These are phyloP conservation scores for Schizosaccharomyces japonicus DNA, from an alignment of 805 yeast genomes.

Conservation along the genomic window DNA sequence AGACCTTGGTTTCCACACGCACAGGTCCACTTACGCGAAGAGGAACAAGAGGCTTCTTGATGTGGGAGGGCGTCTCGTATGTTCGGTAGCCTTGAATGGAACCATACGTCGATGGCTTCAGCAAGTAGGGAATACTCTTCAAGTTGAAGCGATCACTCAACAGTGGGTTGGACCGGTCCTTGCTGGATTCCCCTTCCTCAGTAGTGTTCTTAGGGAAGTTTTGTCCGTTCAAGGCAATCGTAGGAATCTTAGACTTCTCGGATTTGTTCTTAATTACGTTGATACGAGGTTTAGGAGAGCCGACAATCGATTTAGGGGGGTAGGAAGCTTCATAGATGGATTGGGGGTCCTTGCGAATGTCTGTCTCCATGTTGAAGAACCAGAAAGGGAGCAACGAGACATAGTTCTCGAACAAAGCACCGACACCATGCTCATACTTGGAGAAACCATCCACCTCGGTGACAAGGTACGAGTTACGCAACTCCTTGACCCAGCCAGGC, in stretches of 20 bases:
- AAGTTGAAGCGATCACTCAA: constrained; percentile 9
- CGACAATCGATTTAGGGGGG: background rate
- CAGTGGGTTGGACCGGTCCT: constrained; percentile 8
- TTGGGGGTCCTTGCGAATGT: constrained; percentile 54
- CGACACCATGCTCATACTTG: constrained; percentile 79
- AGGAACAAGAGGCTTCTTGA: background rate
- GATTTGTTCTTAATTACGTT: background rate
- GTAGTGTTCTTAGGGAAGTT: constrained; percentile 31
- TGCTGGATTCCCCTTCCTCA: constrained; percentile 12
- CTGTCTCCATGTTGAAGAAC: constrained; percentile 72
- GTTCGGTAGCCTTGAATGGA: background rate
- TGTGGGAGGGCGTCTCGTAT: constrained; percentile 9
- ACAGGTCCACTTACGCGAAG: constrained; percentile 68
- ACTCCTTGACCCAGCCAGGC: constrained; percentile 56
- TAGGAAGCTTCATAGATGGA: constrained; percentile 31
- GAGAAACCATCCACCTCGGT: constrained; percentile 88
- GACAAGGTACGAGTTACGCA: constrained; percentile 59
- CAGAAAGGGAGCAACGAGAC: constrained; percentile 81
- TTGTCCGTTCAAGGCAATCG: constrained; percentile 26
- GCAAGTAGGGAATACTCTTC: constrained; percentile 49
- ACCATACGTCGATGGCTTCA: constrained; percentile 33
- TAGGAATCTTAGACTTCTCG: constrained; percentile 7
- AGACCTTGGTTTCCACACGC: constrained; percentile 88
- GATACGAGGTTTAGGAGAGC: background rate
- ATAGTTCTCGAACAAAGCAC: constrained; percentile 47